Evolutionary conservation across 805 yeast genomes (phyloP).

Genomic region (Saturnispora serradocipensis): DNA sequence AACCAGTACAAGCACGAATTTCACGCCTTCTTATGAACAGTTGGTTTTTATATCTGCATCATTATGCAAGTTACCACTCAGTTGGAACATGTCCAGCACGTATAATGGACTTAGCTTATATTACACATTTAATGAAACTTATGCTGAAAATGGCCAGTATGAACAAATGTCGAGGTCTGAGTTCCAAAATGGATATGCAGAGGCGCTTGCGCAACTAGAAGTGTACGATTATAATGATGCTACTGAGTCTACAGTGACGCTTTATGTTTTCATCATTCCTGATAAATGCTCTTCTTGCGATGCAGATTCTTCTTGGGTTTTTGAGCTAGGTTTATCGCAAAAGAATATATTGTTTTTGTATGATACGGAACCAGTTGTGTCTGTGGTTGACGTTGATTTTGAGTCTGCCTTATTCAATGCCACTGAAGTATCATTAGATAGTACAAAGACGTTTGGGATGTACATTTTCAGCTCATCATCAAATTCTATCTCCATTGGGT

Average conservation of each 20-base stretch:
- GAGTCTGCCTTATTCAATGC: conserved; percentile 58
- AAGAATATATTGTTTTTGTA: conserved; percentile 58
- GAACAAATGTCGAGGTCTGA: conserved; percentile 10
- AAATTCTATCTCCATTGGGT: conserved; percentile 28
- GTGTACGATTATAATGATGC: conserved; percentile 5
- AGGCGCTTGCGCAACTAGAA: conserved; percentile 12
- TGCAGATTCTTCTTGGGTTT: conserved; percentile 37
- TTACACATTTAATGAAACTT: conserved; percentile 21
- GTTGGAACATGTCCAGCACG: conserved; percentile 8
- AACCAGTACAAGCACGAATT: not conserved
- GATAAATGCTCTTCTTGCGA: conserved; percentile 18
- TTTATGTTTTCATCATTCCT: conserved; percentile 19
- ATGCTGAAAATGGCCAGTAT: conserved; percentile 5
- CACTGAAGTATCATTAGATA: conserved; percentile 21
- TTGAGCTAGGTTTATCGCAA: conserved; percentile 59
- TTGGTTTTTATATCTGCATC: conserved; percentile 44
- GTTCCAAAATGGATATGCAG: conserved; percentile 23
- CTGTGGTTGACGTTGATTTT: conserved; percentile 62
- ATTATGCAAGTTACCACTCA: conserved; percentile 32
- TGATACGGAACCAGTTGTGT: conserved; percentile 49
- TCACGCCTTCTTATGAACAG: conserved; percentile 31
- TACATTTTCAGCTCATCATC: conserved; percentile 38
- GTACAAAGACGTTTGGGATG: conserved; percentile 26
- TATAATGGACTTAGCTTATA: conserved; percentile 21
- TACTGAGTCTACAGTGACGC: conserved; percentile 8